Evolutionary conservation across 306 rosid genomes (phyloP), one percentile per base, ranked within the genome.

Genomic region (Echinosophora koreensis): DNA sequence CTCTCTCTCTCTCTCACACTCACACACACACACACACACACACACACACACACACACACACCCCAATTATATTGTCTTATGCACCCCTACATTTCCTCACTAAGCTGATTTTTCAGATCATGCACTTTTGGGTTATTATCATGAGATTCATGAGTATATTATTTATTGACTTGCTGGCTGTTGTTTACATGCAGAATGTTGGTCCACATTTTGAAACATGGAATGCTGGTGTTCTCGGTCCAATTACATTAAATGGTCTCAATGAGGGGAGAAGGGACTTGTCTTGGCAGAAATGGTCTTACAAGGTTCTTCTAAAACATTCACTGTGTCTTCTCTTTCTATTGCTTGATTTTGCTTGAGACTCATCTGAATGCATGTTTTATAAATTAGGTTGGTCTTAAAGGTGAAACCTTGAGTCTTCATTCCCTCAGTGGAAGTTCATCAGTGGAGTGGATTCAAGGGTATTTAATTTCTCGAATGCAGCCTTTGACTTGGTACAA

Each of bases 201-300:
- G 99, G 99, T 67, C 97, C 98, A 44, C 99, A 91, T 87, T 96
- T 92, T 46, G 99, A 96, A 87, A 92, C 90, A 76, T 96, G 99
- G 99, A 96, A 96, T 77, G 94, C 97, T 39, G 99, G 99, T 68
- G 78, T 96, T 82, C 97, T 96, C 35, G 98, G 99, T 72, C 99
- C 98, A 3, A 86, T 93, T 79, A 72, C 94, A 57, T 82, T 96
- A 72, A 89, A 84, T 14, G 98, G 96, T 78, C 99, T 96, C 62
- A 85, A 92, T 1, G 97, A 89, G 85, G 98, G 99, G 70, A 89
- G 91, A 87, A 85, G 93, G 81, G 99, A 92, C 90, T 84, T 96
- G 82, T 79, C 98, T 47, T 92, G 99, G 99, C 99, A 96, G 93
- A 96, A 96, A 81, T 93, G 99, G 98, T 84, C 99, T 17, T 96